Conservation (phyloP, 139 green algal genomes). For the Zygnema cylindricum region DNA sequence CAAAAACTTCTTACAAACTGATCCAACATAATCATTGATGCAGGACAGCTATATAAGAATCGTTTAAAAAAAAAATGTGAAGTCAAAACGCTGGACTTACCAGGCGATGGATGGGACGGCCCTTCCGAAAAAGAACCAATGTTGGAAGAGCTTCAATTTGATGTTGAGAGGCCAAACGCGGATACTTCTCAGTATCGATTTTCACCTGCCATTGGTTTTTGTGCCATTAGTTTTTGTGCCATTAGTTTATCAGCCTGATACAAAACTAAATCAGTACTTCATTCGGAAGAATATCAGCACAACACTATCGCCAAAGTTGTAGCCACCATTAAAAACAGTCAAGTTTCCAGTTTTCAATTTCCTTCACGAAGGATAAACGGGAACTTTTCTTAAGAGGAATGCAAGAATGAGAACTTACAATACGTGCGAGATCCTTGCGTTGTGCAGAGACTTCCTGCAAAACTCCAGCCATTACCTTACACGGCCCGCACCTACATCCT, state of each 20-base stretch:
- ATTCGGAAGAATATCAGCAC: not conserved
- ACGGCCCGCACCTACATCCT: constrained; percentile 73
- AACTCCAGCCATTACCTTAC: constrained; percentile 71
- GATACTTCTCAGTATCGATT: constrained; percentile 88
- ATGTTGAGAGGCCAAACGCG: constrained; percentile 70
- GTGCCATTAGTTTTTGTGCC: not conserved
- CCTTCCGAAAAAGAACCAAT: constrained; percentile 75
- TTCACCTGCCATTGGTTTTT: constrained; percentile 67
- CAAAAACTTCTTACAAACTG: not conserved
- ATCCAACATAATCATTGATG: not conserved
- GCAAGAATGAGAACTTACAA: constrained; percentile 7
- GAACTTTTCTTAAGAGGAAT: constrained; percentile 10
- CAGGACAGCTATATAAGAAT: not conserved
- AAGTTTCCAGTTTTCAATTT: not conserved
- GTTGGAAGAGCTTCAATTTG: constrained; percentile 76
- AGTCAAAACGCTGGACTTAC: constrained; percentile 62
- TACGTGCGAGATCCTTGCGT: not conserved
- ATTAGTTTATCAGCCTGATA: not conserved
- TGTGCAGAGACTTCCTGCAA: constrained; percentile 44
- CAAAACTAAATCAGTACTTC: not conserved
- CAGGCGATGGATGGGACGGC: constrained; percentile 71
- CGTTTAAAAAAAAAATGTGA: not conserved
- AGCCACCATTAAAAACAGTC: not conserved
- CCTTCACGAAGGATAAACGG: not conserved
- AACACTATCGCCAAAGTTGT: not conserved